Base-by-base conservation (phyloP, 2,329 filamentous ascomycete species). In the Pseudogymnoascus sp. region DNA sequence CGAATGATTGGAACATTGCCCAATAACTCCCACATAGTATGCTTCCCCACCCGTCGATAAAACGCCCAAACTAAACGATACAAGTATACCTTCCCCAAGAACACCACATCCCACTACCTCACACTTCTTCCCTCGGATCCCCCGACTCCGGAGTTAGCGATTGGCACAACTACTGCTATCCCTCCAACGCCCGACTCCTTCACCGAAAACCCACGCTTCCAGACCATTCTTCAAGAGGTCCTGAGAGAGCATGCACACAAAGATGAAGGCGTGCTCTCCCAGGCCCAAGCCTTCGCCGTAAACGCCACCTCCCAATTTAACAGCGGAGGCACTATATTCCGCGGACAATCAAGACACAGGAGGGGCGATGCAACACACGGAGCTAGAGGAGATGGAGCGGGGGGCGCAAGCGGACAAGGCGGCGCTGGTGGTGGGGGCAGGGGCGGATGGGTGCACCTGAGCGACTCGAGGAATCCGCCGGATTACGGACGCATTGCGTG, bases 401-500 rank as follows among this genome's bases (percentile, higher is more conserved):
- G 82, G 14, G 83, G 83, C 36, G 82, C 83, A 51, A 84, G 81
- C 68, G 78, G 75, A 12, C 83, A 86, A 70, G 84, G 84, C n/a
- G 84, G 83, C 18, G 80, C 82, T 0, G 84, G 84, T 0, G 83
- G 84, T 8, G 83, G 76, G 1, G 84, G 84, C 1, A 76, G 81
- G 21, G 84, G 86, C 21, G 85, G 86, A 1, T 83, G 83, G 75
- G 79, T 89, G 16, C 86, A 89, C 73, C 77, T 89, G 4, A 86
- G 84, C 63, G 86, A 89, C 71, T 70, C 77, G 62, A 77, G 86
- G 62, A 87, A 86, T 61, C 84, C 85, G 1, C 86, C 85, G 0
- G 86, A 87, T 69, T 89, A 81, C 77, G 86, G 86, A 14, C 75
- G 86, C 62, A 88, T 89, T 71, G 85, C 86, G 1, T 88, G 83